Evolutionary conservation across 495 filamentous ascomycete species (phyloP).

Genomic region (Penicillium crystallinum): DNA sequence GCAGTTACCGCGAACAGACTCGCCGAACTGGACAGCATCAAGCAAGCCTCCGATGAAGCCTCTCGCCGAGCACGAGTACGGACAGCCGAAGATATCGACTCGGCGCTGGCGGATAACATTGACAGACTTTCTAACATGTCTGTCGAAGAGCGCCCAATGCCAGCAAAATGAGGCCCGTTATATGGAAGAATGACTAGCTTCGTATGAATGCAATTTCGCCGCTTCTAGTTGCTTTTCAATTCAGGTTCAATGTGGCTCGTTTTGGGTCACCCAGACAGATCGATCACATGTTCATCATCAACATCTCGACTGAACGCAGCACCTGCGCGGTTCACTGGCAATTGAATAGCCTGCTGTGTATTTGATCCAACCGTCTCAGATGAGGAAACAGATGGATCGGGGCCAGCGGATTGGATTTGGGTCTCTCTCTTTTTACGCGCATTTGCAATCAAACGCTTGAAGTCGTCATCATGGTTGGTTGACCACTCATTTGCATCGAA

Average conservation of each 20-base stretch:
- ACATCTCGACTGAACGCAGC: not conserved
- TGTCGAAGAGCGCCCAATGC: slow-evolving; percentile 34
- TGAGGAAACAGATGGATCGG: slow-evolving; percentile 11
- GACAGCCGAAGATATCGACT: slow-evolving; percentile 23
- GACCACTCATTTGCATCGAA: slow-evolving; percentile 80
- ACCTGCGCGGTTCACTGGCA: not conserved
- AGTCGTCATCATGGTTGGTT: slow-evolving; percentile 62
- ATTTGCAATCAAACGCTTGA: slow-evolving; percentile 67
- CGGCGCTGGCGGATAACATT: slow-evolving; percentile 36
- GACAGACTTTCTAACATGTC: slow-evolving; percentile 40
- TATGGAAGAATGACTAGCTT: not conserved
- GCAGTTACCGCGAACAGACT: slow-evolving; percentile 42
- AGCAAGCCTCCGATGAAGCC: slow-evolving; percentile 32
- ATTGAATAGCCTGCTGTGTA: not conserved
- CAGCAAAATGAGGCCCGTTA: slow-evolving; percentile 14
- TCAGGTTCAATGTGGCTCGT: not conserved
- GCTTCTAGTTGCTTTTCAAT: not conserved
- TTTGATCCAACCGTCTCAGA: slow-evolving; percentile 1
- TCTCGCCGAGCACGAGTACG: slow-evolving; percentile 19
- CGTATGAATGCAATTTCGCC: not conserved
- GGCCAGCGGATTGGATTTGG: slow-evolving; percentile 26
- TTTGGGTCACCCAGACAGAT: slow-evolving; percentile 6
- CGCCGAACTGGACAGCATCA: slow-evolving; percentile 39
- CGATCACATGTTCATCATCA: not conserved
- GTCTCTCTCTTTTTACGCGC: slow-evolving; percentile 49